A percentile compares a stretch with the other conserved stretches of the same genome.
phyloP scores from a whole-genome alignment of 345 rosid genomes.

The Sonneratia caseolaris region DNA sequence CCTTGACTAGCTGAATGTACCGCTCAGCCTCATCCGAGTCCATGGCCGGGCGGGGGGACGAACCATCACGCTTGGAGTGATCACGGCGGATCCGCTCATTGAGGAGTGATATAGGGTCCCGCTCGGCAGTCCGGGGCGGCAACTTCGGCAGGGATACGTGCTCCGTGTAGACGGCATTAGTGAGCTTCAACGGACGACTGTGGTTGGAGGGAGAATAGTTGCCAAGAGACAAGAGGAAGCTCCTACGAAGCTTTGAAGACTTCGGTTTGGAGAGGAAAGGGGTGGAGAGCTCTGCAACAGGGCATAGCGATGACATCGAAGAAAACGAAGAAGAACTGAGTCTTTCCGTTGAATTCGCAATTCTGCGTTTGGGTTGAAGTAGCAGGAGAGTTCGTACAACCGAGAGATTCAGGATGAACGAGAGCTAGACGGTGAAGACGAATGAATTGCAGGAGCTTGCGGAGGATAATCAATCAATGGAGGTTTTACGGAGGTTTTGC shows the following conservation, averaged over 20 bases:
- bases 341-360: background rate
- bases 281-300: conserved; percentile 21
- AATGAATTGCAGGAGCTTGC: background rate
- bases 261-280: conserved; percentile 18
- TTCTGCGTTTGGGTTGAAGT: background rate
- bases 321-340: background rate
- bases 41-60: conserved; percentile 36
- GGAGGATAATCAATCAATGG: conserved; percentile 13
- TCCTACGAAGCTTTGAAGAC: conserved; percentile 5
- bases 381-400: background rate
- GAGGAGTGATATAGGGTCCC: conserved; percentile 52
- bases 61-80: conserved; percentile 37
- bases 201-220: conserved; percentile 13
- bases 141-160: conserved; percentile 15
- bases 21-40: conserved; percentile 77
- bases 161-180: conserved; percentile 36
- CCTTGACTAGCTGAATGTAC: conserved; percentile 70
- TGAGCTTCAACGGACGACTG: conserved; percentile 18
- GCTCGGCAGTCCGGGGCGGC: conserved; percentile 18
- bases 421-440: background rate
- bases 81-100: conserved; percentile 75
- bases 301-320: conserved; percentile 41
- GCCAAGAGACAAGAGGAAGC: conserved; percentile 14
- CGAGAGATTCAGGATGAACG: too few species aligned
- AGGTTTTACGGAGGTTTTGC: conserved; percentile 26